Evolutionary conservation across 2,329 filamentous ascomycete species (phyloP).

Genomic region (Colletotrichum abscissum): DNA sequence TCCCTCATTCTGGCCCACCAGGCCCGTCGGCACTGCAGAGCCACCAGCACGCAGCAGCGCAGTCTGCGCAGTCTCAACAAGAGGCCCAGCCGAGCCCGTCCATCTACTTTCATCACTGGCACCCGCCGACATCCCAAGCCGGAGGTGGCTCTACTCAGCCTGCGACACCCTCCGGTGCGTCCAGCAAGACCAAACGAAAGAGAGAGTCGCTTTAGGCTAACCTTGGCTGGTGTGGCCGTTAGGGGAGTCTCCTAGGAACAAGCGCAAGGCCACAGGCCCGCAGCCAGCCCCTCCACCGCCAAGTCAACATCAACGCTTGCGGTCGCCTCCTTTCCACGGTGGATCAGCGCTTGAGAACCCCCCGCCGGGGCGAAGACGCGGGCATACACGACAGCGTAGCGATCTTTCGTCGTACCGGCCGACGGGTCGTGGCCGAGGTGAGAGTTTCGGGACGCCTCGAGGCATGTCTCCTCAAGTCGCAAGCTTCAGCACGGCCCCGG

Average conservation of each 20-base stretch:
- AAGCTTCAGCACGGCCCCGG: slow-evolving; percentile 46
- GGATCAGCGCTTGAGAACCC: slow-evolving; percentile 63
- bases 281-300: slow-evolving; percentile 58
- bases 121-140: slow-evolving; percentile 78
- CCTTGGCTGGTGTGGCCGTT: slow-evolving; percentile 54
- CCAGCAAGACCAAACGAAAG: slow-evolving; percentile 61
- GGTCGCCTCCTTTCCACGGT: slow-evolving; percentile 64
- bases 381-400: slow-evolving; percentile 74
- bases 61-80: slow-evolving; percentile 68
- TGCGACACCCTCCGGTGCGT: slow-evolving; percentile 80
- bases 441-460: slow-evolving; percentile 47
- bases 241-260: slow-evolving; percentile 80
- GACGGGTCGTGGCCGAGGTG: slow-evolving; percentile 49
- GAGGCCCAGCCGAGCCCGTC: slow-evolving; percentile 76
- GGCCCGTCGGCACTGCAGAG: slow-evolving; percentile 49
- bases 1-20: slow-evolving; percentile 50
- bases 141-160: slow-evolving; percentile 72
- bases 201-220: slow-evolving; percentile 55
- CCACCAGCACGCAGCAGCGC: slow-evolving; percentile 60
- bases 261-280: slow-evolving; percentile 79
- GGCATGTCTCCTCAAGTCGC: slow-evolving; percentile 50
- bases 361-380: slow-evolving; percentile 64
- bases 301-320: slow-evolving; percentile 54
- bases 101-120: slow-evolving; percentile 94
- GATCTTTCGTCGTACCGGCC: slow-evolving; percentile 66